Base-by-base conservation (phyloP, 169 alveolate genomes). In the Miamiensis avidus region DNA sequence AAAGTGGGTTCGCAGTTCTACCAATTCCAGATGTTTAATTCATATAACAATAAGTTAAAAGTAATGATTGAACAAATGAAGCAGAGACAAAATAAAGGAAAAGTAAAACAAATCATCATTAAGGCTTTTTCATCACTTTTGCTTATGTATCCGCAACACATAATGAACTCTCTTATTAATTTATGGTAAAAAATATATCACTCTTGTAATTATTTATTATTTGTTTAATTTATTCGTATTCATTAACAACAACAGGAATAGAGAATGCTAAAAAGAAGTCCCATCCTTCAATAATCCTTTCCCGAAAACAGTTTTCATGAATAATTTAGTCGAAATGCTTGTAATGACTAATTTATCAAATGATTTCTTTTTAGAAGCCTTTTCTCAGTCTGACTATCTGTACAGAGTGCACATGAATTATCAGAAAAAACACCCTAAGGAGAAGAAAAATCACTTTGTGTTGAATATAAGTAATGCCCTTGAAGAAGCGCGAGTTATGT, bases 251-350 rank as follows among this genome's bases (percentile, higher is more conserved):
- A 11, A 11, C 20, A 20, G 20, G 4, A 11, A 20, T 11, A 49
- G 4, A 49, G 4, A 11, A 11, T 49, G 69, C 4, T 49, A 49
- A 49, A 49, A 49, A 11, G 4, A 49, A 20, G 65, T 72, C 11
- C 84, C 84, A 0, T 34, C 25, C 20, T 6, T n/a, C 0, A 64
- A 49, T 49, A 65, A 34, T 6, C 65, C 34, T 16, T 65, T 79
- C n/a, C 30, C 6, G 25, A 29, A 86, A 76, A 86, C 81, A 31
- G 75, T 73, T 64, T 86, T 86, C 81, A 31, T 81, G 75, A 31
- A 32, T 31, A 86, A 86, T 31, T 79, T 84, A 31, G 81, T 86
- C 1, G 90, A 86, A 81, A 30, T 81, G 20, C n/a, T 86, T 27
- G 69, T 76, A n/a, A 31, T 86, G 69, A n/a, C 74, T 49, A 49